Evolutionary conservation across 768 basidiomycete species (phyloP).

Genomic region (Tubosaeta sp.): DNA sequence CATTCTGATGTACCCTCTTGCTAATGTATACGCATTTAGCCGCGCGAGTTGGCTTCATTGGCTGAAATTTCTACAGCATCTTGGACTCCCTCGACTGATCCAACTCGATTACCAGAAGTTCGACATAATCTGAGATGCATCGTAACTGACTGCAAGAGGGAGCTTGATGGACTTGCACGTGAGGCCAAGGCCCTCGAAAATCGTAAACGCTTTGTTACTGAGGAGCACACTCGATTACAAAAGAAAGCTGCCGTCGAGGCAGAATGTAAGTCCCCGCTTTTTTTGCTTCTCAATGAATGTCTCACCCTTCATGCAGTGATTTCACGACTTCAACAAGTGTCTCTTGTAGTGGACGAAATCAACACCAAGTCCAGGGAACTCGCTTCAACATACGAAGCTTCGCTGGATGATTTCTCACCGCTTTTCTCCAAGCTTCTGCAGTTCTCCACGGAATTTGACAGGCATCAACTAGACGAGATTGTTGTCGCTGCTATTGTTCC

Average conservation of each 20-base stretch:
- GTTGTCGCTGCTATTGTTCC: constrained; percentile 91
- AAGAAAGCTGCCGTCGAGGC: constrained; percentile 75
- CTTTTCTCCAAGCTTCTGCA: constrained; percentile 71
- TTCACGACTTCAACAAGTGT: constrained; percentile 69
- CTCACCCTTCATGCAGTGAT: constrained; percentile 52
- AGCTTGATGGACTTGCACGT: constrained; percentile 83
- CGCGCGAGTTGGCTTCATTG: constrained; percentile 82
- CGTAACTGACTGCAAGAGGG: constrained; percentile 72
- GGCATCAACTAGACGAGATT: constrained; percentile 82
- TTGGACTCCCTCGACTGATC: constrained; percentile 86
- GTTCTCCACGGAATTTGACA: constrained; percentile 70
- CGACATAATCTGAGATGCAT: constrained; percentile 92
- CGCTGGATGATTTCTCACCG: constrained; percentile 69
- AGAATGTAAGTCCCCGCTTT: constrained; percentile 46
- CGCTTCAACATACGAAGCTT: constrained; percentile 61
- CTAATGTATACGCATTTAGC: constrained; percentile 39
- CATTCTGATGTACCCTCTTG: not conserved
- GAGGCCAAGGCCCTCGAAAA: constrained; percentile 85
- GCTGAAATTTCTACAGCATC: constrained; percentile 69
- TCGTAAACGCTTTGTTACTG: constrained; percentile 63
- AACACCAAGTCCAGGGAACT: constrained; percentile 59
- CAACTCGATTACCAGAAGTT: constrained; percentile 91
- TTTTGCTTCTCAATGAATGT: not conserved
- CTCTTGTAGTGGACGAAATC: constrained; percentile 72
- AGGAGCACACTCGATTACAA: constrained; percentile 67